Conservation (phyloP, 345 rosid genomes). For the Aurinia saxatilis region DNA sequence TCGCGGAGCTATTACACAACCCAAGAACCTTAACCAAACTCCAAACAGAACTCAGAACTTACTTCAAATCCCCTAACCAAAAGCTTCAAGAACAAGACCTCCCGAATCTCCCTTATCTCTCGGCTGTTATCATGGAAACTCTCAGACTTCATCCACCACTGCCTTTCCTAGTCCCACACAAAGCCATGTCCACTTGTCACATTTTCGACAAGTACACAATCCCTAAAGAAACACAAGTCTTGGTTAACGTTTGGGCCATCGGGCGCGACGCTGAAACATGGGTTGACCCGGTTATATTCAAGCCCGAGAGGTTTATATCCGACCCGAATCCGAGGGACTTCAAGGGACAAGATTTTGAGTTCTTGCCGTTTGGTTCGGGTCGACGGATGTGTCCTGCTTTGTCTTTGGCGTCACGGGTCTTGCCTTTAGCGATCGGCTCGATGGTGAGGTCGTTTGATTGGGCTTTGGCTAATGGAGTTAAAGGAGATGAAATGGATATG, state of each 20-base stretch:
- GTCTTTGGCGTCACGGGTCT: constrained; percentile 55
- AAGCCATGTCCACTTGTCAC: constrained; percentile 56
- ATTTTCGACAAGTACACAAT: constrained; percentile 38
- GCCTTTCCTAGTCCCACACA: constrained; percentile 77
- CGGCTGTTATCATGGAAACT: constrained; percentile 70
- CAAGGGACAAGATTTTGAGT: constrained; percentile 62
- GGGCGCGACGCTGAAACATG: constrained; percentile 63
- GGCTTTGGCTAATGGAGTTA: constrained; percentile 39
- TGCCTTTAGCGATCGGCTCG: constrained; percentile 62
- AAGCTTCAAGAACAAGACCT: constrained; percentile 53
- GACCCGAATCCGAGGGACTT: constrained; percentile 35
- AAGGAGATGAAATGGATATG: constrained; percentile 57
- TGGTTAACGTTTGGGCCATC: constrained; percentile 64
- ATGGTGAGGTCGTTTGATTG: constrained; percentile 54
- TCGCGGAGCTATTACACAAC: constrained; percentile 66
- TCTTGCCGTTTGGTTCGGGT: constrained; percentile 81
- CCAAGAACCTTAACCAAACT: constrained; percentile 37
- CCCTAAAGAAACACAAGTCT: constrained; percentile 67
- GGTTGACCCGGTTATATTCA: constrained; percentile 45
- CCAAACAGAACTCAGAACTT: constrained; percentile 50
- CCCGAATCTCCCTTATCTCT: constrained; percentile 51
- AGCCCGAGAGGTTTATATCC: constrained; percentile 62
- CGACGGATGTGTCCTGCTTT: constrained; percentile 81
- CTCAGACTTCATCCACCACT: constrained; percentile 73
- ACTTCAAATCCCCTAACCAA: constrained; percentile 17